Evolutionary conservation across 2,329 filamentous ascomycete genomes (phyloP).

Genomic region (Sporothrix pseudoabietina): DNA sequence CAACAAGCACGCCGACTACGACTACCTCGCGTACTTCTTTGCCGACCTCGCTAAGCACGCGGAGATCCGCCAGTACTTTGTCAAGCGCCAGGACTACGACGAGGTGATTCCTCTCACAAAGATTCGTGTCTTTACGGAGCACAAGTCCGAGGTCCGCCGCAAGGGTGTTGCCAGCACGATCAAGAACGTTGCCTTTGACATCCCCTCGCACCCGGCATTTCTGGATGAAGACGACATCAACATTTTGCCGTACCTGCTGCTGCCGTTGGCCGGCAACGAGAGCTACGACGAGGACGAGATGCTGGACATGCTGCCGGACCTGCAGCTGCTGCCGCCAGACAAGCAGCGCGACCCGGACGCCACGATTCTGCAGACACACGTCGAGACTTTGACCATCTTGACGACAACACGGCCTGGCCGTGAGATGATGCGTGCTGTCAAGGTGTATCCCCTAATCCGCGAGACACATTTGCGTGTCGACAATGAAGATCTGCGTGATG

Average conservation of each 20-base stretch:
- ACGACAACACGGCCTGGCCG: slow-evolving; percentile 76
- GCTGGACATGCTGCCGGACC: slow-evolving; percentile 81
- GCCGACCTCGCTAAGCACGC: slow-evolving; percentile 86
- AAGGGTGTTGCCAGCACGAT: slow-evolving; percentile 96
- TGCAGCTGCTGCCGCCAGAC: slow-evolving; percentile 85
- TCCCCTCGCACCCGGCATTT: slow-evolving; percentile 70
- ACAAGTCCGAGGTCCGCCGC: slow-evolving; percentile 77
- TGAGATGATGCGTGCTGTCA: slow-evolving; percentile 71
- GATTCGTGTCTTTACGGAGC: slow-evolving; percentile 91
- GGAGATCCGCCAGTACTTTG: slow-evolving; percentile 73
- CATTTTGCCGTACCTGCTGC: slow-evolving; percentile 82
- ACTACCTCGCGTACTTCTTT: slow-evolving; percentile 93
- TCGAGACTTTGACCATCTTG: slow-evolving; percentile 84
- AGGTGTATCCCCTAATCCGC: slow-evolving; percentile 85
- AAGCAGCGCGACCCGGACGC: slow-evolving; percentile 80
- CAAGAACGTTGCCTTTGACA: slow-evolving; percentile 89
- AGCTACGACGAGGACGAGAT: slow-evolving; percentile 87
- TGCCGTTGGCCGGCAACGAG: slow-evolving; percentile 85
- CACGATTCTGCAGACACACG: slow-evolving; percentile 78
- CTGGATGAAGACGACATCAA: slow-evolving; percentile 73
- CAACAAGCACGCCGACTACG: slow-evolving; percentile 83
- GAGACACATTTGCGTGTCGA: slow-evolving; percentile 80
- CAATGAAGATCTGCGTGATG: slow-evolving; percentile 78
- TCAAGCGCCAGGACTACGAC: slow-evolving; percentile 74
- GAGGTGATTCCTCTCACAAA: slow-evolving; percentile 86